Conservation (phyloP, 1,284 basidiomycete genomes). For the Microbotryum saponariae region DNA sequence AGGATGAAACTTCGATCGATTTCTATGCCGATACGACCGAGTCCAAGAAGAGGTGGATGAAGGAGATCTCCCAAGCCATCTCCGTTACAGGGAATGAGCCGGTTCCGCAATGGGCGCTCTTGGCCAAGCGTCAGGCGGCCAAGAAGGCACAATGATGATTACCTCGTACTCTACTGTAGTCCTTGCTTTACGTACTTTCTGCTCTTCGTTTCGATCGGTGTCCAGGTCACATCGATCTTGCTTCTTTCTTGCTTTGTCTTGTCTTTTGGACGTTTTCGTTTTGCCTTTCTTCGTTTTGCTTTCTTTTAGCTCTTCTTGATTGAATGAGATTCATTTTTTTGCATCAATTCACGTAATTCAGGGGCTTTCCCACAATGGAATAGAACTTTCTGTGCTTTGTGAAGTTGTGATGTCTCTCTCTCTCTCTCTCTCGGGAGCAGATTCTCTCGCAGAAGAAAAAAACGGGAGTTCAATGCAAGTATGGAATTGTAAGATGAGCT, state of each 20-base stretch:
- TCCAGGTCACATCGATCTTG: too few species aligned
- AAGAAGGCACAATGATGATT: neutral
- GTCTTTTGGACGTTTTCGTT: neutral
- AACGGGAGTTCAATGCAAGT: too few species aligned
- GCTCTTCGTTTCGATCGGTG: neutral
- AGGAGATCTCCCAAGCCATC: slow-evolving; percentile 7
- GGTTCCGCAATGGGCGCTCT: slow-evolving; percentile 25
- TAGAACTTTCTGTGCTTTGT: too few species aligned
- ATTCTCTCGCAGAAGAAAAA: too few species aligned
- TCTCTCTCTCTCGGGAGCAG: too few species aligned
- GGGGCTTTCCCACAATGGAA: too few species aligned
- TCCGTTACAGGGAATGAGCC: slow-evolving; percentile 8
- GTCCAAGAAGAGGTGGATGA: slow-evolving; percentile 70
- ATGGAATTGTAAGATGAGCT: too few species aligned
- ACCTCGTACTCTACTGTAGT: neutral
- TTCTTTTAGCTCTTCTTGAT: neutral
- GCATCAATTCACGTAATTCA: too few species aligned
- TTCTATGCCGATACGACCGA: slow-evolving; percentile 89
- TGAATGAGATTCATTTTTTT: neutral
- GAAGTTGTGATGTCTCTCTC: too few species aligned
- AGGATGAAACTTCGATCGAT: slow-evolving; percentile 66
- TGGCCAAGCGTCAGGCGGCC: slow-evolving; percentile 8
- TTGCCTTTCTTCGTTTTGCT: neutral
- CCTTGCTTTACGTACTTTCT: neutral
- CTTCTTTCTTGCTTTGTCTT: neutral